phyloP scores from a whole-genome alignment of 495 filamentous ascomycete genomes.

The Aspergillus hancockii region DNA sequence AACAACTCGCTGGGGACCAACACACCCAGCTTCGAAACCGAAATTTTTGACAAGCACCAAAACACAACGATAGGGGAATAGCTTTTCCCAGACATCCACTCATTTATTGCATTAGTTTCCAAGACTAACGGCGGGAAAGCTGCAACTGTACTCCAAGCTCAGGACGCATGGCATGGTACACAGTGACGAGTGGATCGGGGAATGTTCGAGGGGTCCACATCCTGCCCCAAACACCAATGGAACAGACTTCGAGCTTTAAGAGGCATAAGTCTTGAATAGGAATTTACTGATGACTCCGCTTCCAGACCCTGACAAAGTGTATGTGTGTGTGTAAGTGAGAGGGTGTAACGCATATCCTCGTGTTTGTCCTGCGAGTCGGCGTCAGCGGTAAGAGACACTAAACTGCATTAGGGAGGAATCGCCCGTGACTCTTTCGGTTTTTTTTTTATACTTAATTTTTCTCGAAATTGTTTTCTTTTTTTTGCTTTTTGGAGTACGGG shows the following conservation, averaged over 20 bases:
- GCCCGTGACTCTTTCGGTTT: not conserved
- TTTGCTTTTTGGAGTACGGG: not conserved
- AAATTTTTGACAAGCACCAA: not conserved
- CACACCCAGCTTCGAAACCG: not conserved
- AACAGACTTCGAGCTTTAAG: not conserved
- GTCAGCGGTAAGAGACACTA: not conserved
- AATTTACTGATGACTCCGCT: not conserved
- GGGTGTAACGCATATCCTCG: not conserved
- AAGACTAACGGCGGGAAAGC: not conserved
- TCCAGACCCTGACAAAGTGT: constrained; percentile 1
- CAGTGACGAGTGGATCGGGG: constrained; percentile 2
- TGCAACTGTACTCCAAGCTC: not conserved
- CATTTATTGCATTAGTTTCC: not conserved
- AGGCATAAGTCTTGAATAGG: not conserved
- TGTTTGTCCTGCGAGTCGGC: too few species aligned
- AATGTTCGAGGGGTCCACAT: not conserved
- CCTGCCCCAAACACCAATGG: not conserved
- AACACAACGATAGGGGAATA: not conserved
- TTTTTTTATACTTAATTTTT: not conserved
- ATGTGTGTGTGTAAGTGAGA: not conserved
- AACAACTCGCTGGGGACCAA: not conserved
- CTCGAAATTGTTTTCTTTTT: not conserved
- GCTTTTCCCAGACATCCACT: not conserved
- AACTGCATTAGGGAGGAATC: not conserved
- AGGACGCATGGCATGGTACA: not conserved